phyloP scores from a whole-genome alignment of 1,139 yeast species.

The Nematodospora anomalae region DNA sequence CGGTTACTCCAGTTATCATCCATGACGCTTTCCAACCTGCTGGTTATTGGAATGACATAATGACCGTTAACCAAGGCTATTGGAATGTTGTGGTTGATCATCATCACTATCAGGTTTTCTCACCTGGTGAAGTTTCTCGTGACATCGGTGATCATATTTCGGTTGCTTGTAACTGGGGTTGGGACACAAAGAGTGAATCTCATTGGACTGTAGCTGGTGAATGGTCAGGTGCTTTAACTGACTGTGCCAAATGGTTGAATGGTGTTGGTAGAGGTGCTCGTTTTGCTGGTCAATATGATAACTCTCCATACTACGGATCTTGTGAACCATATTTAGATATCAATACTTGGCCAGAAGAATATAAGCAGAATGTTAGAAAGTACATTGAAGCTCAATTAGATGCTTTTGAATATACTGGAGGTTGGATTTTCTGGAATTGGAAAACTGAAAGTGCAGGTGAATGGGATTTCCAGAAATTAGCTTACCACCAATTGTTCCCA shows the following conservation, averaged over 20 bases:
- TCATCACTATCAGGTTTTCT: constrained; percentile 89
- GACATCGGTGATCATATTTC: constrained; percentile 60
- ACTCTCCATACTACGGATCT: constrained; percentile 55
- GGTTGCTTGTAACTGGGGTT: constrained; percentile 65
- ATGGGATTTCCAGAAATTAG: constrained; percentile 89
- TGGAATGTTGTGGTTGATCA: constrained; percentile 82
- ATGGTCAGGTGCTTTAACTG: constrained; percentile 93
- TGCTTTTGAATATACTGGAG: constrained; percentile 66
- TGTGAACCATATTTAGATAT: constrained; percentile 61
- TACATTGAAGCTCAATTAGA: constrained; percentile 90
- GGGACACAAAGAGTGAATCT: constrained; percentile 47
- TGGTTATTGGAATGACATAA: constrained; percentile 60
- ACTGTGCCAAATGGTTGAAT: constrained; percentile 88
- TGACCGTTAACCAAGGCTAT: constrained; percentile 39
- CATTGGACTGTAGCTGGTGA: constrained; percentile 87
- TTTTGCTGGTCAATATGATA: constrained; percentile 67
- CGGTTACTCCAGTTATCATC: constrained; percentile 54
- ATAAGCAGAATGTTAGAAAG: constrained; percentile 59
- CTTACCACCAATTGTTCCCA: constrained; percentile 74
- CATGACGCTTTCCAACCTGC: constrained; percentile 73
- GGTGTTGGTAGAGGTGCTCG: constrained; percentile 91
- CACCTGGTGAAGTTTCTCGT: constrained; percentile 56
- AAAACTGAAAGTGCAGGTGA: constrained; percentile 83
- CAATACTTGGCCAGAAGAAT: constrained; percentile 59
- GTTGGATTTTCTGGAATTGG: constrained; percentile 94